Conservation (phyloP, 805 yeast species). For the Sugiyamaella boreocaroliniensis region DNA sequence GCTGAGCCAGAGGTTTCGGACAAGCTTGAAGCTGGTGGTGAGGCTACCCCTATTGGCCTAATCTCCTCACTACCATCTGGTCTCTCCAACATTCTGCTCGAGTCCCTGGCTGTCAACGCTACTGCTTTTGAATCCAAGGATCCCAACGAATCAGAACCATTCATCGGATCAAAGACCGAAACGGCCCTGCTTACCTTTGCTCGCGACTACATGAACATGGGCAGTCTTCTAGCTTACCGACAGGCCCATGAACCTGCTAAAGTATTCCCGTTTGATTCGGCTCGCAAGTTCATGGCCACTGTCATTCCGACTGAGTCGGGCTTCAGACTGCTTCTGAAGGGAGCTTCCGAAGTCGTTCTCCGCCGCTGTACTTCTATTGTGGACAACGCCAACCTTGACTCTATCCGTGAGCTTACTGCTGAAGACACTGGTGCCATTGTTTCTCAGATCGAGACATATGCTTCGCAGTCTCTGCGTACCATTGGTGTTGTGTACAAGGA, state of each 20-base stretch:
- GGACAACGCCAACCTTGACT: conserved; percentile 10
- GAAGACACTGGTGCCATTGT: conserved; percentile 31
- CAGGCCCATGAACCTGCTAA: conserved; percentile 47
- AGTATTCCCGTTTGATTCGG: conserved; percentile 83
- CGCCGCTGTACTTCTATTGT: conserved; percentile 43
- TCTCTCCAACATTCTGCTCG: conserved; percentile 30
- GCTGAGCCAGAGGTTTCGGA: not conserved
- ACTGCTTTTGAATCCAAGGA: conserved; percentile 68
- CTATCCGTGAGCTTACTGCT: conserved; percentile 10
- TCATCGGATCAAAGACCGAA: conserved; percentile 91
- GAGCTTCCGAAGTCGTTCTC: conserved; percentile 88
- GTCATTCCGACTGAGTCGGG: conserved; percentile 40
- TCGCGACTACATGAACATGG: conserved; percentile 42
- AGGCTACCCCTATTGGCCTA: conserved; percentile 1
- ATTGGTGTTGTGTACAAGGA: conserved; percentile 82
- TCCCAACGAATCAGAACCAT: conserved; percentile 45
- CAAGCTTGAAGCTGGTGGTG: not conserved
- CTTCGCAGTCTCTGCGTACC: conserved; percentile 78
- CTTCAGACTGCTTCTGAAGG: conserved; percentile 64
- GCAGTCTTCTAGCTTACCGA: conserved; percentile 44
- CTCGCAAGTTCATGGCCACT: conserved; percentile 88
- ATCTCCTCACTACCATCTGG: conserved; percentile 11
- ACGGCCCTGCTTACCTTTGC: conserved; percentile 76
- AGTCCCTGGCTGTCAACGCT: conserved; percentile 71
- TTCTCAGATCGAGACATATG: conserved; percentile 48